phyloP scores from a whole-genome alignment of 2,329 filamentous ascomycete species.

The Colletotrichum viniferum region DNA sequence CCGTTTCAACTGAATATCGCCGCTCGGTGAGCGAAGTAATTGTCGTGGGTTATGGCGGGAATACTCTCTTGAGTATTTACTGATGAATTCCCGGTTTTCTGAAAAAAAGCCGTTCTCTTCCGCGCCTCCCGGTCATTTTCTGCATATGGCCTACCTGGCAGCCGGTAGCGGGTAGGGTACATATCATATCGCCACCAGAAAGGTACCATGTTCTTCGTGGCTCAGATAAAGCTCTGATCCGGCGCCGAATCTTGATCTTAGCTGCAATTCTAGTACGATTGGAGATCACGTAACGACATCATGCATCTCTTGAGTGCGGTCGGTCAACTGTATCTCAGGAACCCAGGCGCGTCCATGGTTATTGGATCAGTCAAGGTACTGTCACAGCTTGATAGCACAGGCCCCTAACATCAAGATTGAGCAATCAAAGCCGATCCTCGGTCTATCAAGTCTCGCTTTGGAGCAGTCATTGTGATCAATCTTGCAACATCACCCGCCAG shows the following conservation, averaged over 20 bases:
- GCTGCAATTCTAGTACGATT: neutral
- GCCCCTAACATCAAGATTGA: neutral
- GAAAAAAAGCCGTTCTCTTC: neutral
- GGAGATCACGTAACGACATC: neutral
- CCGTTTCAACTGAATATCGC: neutral
- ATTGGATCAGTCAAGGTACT: neutral
- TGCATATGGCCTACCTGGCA: neutral
- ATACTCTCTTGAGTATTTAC: neutral
- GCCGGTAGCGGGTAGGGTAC: neutral
- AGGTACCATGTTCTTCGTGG: neutral
- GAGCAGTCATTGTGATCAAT: neutral
- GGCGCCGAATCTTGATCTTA: neutral
- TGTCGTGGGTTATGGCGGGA: neutral
- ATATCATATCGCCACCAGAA: neutral
- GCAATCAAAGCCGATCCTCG: neutral
- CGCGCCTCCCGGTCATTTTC: neutral
- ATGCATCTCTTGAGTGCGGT: neutral
- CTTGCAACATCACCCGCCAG: neutral
- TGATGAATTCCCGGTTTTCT: neutral
- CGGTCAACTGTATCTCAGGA: neutral
- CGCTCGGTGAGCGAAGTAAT: neutral
- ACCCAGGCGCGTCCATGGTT: neutral
- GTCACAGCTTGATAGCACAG: neutral
- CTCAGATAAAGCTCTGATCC: neutral
- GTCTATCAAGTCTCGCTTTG: neutral